These are phyloP conservation scores for Torrubiellomyces zombiae DNA, from an alignment of 2,329 filamentous ascomycete species.

Conservation along the genomic window DNA sequence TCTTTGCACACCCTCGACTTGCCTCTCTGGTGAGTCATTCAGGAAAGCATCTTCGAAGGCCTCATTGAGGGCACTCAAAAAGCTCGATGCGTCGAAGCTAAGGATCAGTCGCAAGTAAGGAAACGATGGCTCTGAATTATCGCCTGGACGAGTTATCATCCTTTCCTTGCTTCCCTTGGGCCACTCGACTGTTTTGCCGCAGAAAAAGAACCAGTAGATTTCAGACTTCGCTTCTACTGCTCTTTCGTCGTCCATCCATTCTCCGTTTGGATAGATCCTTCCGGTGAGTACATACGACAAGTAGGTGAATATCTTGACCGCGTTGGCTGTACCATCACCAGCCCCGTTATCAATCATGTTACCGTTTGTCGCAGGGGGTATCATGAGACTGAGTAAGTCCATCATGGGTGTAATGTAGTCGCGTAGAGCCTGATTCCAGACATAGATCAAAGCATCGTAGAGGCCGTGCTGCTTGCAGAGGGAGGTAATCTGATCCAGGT, in stretches of 20 bases:
- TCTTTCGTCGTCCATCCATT: conserved; percentile 53
- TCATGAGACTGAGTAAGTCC: conserved; percentile 58
- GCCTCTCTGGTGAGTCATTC: conserved; percentile 58
- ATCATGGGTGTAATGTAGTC: conserved; percentile 87
- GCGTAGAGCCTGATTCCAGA: conserved; percentile 81
- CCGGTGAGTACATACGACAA: conserved; percentile 83
- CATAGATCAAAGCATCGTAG: conserved; percentile 89
- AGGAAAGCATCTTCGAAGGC: conserved; percentile 91
- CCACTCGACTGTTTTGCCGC: conserved; percentile 62
- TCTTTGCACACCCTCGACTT: conserved; percentile 31
- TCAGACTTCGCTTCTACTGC: conserved; percentile 68
- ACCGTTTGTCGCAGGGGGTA: conserved; percentile 39
- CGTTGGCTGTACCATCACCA: conserved; percentile 49
- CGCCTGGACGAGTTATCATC: conserved; percentile 42
- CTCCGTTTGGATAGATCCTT: conserved; percentile 78
- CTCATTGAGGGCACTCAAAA: conserved; percentile 89
- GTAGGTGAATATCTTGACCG: conserved; percentile 86
- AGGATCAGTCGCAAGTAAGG: conserved; percentile 73
- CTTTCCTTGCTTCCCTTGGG: conserved; percentile 44
- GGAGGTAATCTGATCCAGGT: conserved; percentile 81
- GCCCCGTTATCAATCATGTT: conserved; percentile 36
- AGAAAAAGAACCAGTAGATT: conserved; percentile 87
- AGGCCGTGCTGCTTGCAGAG: conserved; percentile 84
- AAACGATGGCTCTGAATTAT: conserved; percentile 55
- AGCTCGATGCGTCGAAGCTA: conserved; percentile 77